These are phyloP conservation scores for Gossypium lobatum DNA, from an alignment of 441 rosid species.

Conservation along the genomic window DNA sequence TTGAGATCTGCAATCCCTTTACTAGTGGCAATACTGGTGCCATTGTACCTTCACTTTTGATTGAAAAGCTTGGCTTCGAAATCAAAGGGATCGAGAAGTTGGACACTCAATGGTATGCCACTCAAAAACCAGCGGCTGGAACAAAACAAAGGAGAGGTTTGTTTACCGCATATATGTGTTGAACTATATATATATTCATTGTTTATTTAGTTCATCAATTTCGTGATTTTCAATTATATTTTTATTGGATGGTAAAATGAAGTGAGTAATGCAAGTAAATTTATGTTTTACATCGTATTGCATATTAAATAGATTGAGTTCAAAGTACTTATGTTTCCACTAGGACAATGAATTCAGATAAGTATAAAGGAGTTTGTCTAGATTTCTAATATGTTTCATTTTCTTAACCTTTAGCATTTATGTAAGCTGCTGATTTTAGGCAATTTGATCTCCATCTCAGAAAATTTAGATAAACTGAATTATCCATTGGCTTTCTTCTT, in stretches of 20 bases:
- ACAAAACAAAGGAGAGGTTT: constrained; percentile 71
- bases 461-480: background rate
- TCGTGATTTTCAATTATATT: background rate
- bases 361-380: background rate
- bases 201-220: background rate
- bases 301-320: background rate
- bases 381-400: background rate
- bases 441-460: background rate
- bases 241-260: background rate
- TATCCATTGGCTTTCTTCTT: background rate
- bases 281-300: background rate
- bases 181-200: constrained; percentile 5
- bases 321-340: background rate
- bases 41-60: constrained; percentile 36
- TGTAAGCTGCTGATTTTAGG: background rate
- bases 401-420: background rate
- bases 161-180: background rate
- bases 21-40: constrained; percentile 19
- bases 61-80: constrained; percentile 77
- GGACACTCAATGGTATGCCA: constrained; percentile 78
- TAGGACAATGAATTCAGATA: background rate
- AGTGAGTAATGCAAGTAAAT: background rate
- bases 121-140: constrained; percentile 57
- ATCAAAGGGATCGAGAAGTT: constrained; percentile 79
- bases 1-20: constrained; percentile 49